Evolutionary conservation across 148 eudicot genomes (phyloP), one percentile per base, ranked within the genome.

Genomic region (Bassia scoparia): DNA sequence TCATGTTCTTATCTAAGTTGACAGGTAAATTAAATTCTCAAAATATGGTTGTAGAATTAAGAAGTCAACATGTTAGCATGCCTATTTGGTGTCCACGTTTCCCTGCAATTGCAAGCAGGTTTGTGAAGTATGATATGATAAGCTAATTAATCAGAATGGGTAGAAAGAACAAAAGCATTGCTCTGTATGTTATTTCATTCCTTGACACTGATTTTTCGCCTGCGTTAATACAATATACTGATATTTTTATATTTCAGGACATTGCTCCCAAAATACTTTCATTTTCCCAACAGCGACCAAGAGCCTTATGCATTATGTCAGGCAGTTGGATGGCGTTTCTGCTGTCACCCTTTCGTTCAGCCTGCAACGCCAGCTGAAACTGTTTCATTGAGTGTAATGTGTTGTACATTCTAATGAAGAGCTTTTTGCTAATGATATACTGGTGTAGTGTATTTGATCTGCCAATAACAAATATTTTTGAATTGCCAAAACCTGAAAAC

Each of bases 291-390:
- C 96, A 92, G 76, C 84, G 93, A 86, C 91, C 93, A 27, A 83
- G 97, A 80, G 97, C 96, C 75, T 67, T 92, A 37, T 92, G 97
- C 75, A 82, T 92, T 67, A 67, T 92, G 85, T 88, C 97, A 31
- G 97, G 87, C 30, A 88, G 78, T 83, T n/a, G n/a, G 97, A 96
- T 60, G 80, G 93, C 37, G 93, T 92, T 75, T 92, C 97, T 53
- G 79, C 87, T 55, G 91, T 89, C 60, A 86, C 96, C 68, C 69
- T 92, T 92, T 55, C 88, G 89, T 29, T 29, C 93, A 88, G 67
- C 86, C 90, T 74, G 77, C 82, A 74, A 78, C 88, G 49, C 54
- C 84, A 69, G 81, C 74, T 49, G 81, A 83, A 54, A 81, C 90
- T 30, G 82, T 88, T 49, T 83, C 93, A 33, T 92, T 82, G 96